Percentiles rank a stretch among this genome's conserved stretches.
Conservation (phyloP, 352 stramenopile species). For the Blastocystis sp. region DNA sequence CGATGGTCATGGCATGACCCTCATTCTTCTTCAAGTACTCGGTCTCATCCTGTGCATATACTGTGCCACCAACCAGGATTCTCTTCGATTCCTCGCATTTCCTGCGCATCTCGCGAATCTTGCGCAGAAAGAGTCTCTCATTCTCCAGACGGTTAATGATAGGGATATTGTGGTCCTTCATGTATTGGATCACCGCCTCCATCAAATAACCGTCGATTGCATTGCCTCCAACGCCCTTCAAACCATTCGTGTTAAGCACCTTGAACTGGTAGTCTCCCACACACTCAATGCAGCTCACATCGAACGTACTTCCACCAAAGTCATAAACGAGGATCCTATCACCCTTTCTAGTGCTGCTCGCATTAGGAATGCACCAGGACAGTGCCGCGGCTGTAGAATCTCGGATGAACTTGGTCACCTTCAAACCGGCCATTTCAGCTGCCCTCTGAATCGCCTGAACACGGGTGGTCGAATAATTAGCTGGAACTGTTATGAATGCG, state of each 20-base stretch:
- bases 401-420: conserved; percentile 33
- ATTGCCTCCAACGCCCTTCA: conserved; percentile 73
- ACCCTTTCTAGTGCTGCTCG: background rate
- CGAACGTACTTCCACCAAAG: conserved; percentile 57
- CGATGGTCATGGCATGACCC: background rate
- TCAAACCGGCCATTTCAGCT: conserved; percentile 16
- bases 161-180: conserved; percentile 84
- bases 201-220: conserved; percentile 70
- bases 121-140: background rate
- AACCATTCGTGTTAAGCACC: conserved; percentile 64
- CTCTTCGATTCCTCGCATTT: conserved; percentile 32
- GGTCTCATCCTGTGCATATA: background rate
- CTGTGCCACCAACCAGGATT: background rate
- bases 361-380: background rate
- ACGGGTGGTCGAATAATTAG: background rate
- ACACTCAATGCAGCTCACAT: conserved; percentile 6
- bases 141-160: conserved; percentile 81
- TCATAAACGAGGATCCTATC: conserved; percentile 39
- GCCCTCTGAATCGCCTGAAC: conserved; percentile 25
- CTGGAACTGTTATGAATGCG: conserved; percentile 43
- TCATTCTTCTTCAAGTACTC: background rate
- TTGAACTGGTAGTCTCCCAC: background rate
- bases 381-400: conserved; percentile 30
- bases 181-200: conserved; percentile 85
- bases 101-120: background rate